Conservation (phyloP, 331 rosid genomes). For the Quercus tomentella region DNA sequence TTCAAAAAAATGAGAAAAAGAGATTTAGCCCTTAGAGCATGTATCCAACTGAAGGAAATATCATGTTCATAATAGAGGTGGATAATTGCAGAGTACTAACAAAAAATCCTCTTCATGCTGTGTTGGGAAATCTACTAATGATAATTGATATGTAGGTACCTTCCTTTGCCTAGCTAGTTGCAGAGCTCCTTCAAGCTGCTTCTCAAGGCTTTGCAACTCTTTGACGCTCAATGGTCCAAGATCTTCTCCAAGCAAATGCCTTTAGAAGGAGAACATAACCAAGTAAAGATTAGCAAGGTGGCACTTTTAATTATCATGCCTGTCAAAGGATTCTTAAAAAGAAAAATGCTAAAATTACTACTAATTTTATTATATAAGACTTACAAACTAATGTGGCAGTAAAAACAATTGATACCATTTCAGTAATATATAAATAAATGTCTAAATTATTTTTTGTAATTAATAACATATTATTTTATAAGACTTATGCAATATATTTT, state of each 20-base stretch:
- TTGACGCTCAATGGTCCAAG: constrained; percentile 84
- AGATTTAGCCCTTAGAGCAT: too few species aligned
- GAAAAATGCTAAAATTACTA: too few species aligned
- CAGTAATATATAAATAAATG: too few species aligned
- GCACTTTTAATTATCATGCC: neutral
- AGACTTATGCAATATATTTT: too few species aligned
- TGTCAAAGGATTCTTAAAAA: neutral
- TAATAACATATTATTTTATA: too few species aligned
- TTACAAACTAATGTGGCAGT: too few species aligned
- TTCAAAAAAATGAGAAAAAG: too few species aligned
- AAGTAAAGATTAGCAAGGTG: neutral
- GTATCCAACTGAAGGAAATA: too few species aligned
- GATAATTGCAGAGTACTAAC: neutral
- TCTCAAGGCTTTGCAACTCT: constrained; percentile 86
- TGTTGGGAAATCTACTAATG: neutral
- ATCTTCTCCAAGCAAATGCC: constrained; percentile 98
- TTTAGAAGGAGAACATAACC: constrained; percentile 17
- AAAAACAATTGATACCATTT: too few species aligned
- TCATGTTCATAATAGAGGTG: too few species aligned
- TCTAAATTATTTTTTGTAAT: too few species aligned
- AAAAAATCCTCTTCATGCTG: neutral
- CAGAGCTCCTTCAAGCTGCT: constrained; percentile 87
- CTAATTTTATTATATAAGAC: too few species aligned
- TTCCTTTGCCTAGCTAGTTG: constrained; percentile 83
- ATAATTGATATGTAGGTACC: constrained; percentile 27